phyloP scores from a whole-genome alignment of 306 rosid species.

The Trifolium dubium region DNA sequence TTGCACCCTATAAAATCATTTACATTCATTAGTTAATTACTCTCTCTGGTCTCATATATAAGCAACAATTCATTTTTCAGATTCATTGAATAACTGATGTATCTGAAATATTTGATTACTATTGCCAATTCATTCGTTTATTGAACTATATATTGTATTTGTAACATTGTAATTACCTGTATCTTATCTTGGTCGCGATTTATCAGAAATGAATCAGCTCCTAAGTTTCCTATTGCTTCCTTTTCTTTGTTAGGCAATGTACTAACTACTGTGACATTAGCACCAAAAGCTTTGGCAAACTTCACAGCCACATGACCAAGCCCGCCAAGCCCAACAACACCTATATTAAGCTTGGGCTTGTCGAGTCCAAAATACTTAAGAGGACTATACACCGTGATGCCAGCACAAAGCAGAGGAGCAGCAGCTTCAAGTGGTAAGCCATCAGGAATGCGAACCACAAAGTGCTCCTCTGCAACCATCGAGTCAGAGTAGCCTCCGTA shows the following conservation, averaged over 20 bases:
- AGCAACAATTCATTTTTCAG: too few species aligned
- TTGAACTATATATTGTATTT: too few species aligned
- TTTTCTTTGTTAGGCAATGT: conserved; percentile 57
- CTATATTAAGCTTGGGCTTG: conserved; percentile 53
- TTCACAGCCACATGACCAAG: conserved; percentile 64
- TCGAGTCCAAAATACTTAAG: conserved; percentile 48
- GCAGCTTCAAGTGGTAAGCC: conserved; percentile 52
- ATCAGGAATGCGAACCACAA: conserved; percentile 48
- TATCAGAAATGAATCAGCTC: conserved; percentile 56
- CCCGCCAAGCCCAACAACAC: conserved; percentile 67
- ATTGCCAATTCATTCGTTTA: too few species aligned
- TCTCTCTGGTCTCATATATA: too few species aligned
- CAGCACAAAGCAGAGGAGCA: too few species aligned
- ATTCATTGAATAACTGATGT: too few species aligned
- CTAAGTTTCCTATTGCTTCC: conserved; percentile 49
- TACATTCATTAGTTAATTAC: background rate
- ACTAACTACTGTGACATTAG: conserved; percentile 57
- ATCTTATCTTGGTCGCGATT: conserved; percentile 52
- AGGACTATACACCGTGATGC: conserved; percentile 68
- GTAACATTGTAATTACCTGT: conserved; percentile 37
- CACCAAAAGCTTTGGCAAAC: conserved; percentile 64
- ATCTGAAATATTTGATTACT: too few species aligned
- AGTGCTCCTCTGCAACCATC: conserved; percentile 55
- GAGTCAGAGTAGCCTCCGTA: conserved; percentile 61
- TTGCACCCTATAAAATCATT: conserved; percentile 39